Evolutionary conservation across 176 grass and related monocot genomes (phyloP).

Genomic region (Oryza rufipogon): DNA sequence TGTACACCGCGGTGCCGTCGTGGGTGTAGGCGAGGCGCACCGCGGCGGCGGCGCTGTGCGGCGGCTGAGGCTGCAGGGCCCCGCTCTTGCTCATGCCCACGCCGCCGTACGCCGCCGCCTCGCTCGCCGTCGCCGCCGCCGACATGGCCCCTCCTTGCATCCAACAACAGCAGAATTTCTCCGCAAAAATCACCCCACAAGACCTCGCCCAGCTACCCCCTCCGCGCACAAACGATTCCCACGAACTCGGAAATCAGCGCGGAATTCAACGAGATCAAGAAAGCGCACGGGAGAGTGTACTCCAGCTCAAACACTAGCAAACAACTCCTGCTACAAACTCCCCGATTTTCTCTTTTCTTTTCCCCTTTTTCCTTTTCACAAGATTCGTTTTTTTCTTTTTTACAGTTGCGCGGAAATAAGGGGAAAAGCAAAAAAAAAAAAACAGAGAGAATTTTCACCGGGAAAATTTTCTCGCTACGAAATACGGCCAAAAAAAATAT

Average conservation of each 20-base stretch:
- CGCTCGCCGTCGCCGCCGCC: constrained; percentile 15
- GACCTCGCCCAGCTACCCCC: not conserved
- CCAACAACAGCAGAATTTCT: constrained; percentile 10
- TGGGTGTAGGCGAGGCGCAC: constrained; percentile 26
- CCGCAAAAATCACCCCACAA: not conserved
- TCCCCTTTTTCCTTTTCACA: not conserved
- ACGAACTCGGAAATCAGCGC: constrained; percentile 1
- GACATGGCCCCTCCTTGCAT: constrained; percentile 45
- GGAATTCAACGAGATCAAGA: constrained; percentile 29
- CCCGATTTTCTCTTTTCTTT: not conserved
- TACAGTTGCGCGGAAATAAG: constrained; percentile 23
- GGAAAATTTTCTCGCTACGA: not conserved
- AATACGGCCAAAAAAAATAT: constrained; percentile 34
- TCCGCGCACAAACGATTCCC: not conserved
- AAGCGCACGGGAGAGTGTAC: constrained; percentile 1
- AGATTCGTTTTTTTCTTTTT: constrained; percentile 21
- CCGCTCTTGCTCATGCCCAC: constrained; percentile 36
- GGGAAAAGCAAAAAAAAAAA: not conserved
- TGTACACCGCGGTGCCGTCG: constrained; percentile 41
- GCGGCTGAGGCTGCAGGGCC: constrained; percentile 34
- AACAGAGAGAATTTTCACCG: not conserved
- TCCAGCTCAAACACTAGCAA: not conserved
- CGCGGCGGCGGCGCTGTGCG: not conserved
- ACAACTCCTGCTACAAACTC: constrained; percentile 11
- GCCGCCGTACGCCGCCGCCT: constrained; percentile 35